phyloP scores from a whole-genome alignment of 805 yeast species.

The Lachancea quebecensis region DNA sequence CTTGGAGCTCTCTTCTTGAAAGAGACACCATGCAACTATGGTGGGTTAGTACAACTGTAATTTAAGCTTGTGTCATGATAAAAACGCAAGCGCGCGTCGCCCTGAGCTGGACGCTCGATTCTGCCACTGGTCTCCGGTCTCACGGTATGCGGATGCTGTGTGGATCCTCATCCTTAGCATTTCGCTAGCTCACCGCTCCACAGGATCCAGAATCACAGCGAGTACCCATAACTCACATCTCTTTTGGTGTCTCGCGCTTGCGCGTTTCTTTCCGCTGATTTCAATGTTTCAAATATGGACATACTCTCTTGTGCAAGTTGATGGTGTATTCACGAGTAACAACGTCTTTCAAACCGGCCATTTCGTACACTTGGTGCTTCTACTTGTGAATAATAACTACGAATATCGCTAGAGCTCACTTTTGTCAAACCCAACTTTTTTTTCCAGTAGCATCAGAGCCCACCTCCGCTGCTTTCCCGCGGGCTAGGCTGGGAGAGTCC shows the following conservation, averaged over 20 bases:
- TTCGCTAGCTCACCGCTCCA: no score
- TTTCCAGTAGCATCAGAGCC: constrained; percentile 15
- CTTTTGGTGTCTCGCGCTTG: no score
- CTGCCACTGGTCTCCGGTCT: no score
- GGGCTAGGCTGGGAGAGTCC: no score
- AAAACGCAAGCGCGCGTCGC: no score
- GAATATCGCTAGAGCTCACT: constrained; percentile 1
- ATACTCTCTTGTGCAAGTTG: constrained; percentile 98
- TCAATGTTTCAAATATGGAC: constrained; percentile 30
- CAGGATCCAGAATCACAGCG: no score
- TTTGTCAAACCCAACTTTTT: constrained; percentile 11
- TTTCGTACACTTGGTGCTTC: constrained; percentile 22
- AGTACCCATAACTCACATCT: no score
- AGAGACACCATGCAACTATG: constrained; percentile 91
- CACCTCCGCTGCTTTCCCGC: not conserved
- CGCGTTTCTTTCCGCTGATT: no score
- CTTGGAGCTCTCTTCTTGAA: constrained; percentile 99
- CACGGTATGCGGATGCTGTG: no score
- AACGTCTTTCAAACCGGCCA: constrained; percentile 84
- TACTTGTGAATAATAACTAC: constrained; percentile 5
- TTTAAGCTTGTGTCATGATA: no score
- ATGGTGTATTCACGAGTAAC: constrained; percentile 99
- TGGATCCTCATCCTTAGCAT: no score
- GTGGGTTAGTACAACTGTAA: constrained; percentile 2
- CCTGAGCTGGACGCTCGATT: no score